Base-by-base conservation (phyloP, 163 green algal genomes). In the Scenedesmus sp. region DNA sequence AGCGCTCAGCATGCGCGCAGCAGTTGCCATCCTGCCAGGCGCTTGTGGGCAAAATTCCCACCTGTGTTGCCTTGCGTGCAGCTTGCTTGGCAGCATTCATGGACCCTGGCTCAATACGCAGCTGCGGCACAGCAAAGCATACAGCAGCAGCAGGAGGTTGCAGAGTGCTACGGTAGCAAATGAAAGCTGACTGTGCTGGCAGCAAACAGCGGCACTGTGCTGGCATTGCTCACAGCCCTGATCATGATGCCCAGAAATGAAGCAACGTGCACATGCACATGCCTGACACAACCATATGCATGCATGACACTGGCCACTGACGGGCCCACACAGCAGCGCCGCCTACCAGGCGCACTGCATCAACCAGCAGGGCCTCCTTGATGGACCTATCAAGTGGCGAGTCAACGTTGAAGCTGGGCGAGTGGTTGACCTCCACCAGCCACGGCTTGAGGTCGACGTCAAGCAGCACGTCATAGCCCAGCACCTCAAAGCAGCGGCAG, bases 371-470 rank as follows among this genome's bases (percentile, higher is more conserved):
- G 10, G n/a, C 22, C 79, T 86, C 73, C 76, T 91, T 91, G 86
- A 91, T 43, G 24, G 16, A 10, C 40, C 33, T 85, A 85, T 98
- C 97, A 15, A 98, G 94, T 6, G 92, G 88, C 0, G 94, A 96
- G 92, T 98, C 97, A 26, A 87, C 94, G 26, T 90, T 90, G 76
- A 99, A 97, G 51, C 94, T 97, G 44, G 97, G 97, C 0, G 94
- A 97, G 92, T 98, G 96, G 92, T 99, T 99, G 37, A 97, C 95
- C 94, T 99, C 97, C 26, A 99, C 86, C 81, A 99, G 94, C 97
- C 97, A 98, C 5, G 97, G 97, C 43, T 91, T 85, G 33, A 95
- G 93, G 37, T 91, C 87, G 7, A 93, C 72, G 70, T 97, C 96
- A n/a, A 98, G 76, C 88, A 98, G 93, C 92, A 94, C 90, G 89